These are phyloP conservation scores for Chlamydomonas sp. DNA, from an alignment of 139 green algal genomes.

Conservation along the genomic window DNA sequence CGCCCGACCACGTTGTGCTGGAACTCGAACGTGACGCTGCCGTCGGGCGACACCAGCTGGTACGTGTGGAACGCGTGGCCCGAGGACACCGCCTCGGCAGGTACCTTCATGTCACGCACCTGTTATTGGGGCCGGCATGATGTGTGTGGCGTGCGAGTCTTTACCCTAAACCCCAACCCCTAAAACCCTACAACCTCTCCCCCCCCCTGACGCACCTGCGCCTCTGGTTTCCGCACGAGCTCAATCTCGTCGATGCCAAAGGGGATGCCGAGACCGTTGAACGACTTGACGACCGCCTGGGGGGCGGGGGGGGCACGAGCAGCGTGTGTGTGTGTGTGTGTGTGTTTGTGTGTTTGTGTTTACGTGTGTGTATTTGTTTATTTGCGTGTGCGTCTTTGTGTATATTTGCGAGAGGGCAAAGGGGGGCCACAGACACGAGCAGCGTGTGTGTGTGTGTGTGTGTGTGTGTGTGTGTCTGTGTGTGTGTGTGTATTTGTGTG, in stretches of 20 bases:
- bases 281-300: conserved; percentile 83
- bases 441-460: too few species aligned
- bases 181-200: not conserved
- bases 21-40: conserved; percentile 87
- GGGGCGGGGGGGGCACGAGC: too few species aligned
- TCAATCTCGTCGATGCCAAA: conserved; percentile 70
- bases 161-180: conserved; percentile 13
- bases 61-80: conserved; percentile 99
- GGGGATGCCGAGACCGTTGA: conserved; percentile 75
- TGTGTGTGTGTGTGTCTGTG: too few species aligned
- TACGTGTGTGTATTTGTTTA: too few species aligned
- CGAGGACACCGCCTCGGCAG: conserved; percentile 23
- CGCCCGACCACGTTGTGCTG: conserved; percentile 92
- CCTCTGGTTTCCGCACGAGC: conserved; percentile 61
- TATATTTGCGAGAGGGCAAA: too few species aligned
- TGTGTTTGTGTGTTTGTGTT: too few species aligned
- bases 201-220: conserved; percentile 40
- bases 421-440: too few species aligned
- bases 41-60: conserved; percentile 72
- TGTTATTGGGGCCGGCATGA: conserved; percentile 4
- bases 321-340: too few species aligned
- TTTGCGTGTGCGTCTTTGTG: too few species aligned
- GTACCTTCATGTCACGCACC: conserved; percentile 27
- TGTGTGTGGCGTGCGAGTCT: not conserved
- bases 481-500: too few species aligned